Evolutionary conservation across 371 early-diverging fungal genomes (phyloP).

Genomic region (Mucor mucedo): DNA sequence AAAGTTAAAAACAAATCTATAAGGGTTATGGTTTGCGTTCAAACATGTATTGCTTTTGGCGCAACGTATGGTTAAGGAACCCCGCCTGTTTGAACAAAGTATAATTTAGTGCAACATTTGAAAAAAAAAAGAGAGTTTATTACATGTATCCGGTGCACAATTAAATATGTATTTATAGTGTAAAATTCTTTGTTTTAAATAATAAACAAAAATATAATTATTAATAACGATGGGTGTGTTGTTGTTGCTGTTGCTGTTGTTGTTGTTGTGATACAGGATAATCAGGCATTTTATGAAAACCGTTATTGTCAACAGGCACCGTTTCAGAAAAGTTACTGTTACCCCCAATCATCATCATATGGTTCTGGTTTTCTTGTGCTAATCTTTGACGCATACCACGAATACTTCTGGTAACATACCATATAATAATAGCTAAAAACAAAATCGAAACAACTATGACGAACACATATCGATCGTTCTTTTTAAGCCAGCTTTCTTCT

Average conservation of each 20-base stretch:
- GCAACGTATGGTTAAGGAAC: no score
- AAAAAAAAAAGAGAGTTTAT: no score
- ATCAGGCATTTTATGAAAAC: conserved; percentile 30
- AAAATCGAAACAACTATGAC: conserved; percentile 27
- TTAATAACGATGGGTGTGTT: conserved; percentile 30
- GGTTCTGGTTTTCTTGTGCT: conserved; percentile 25
- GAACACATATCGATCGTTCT: conserved; percentile 28
- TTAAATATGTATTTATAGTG: no score
- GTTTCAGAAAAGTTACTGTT: conserved; percentile 21
- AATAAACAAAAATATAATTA: no score
- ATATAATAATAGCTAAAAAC: conserved; percentile 25
- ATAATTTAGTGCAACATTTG: no score
- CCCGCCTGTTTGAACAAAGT: no score
- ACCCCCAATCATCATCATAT: conserved; percentile 33
- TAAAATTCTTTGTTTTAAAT: no score
- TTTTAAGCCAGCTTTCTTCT: conserved; percentile 29
- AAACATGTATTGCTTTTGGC: no score
- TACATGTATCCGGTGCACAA: no score
- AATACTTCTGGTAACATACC: conserved; percentile 33
- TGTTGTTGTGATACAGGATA: conserved; percentile 11
- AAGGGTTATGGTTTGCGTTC: no score
- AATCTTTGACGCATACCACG: conserved; percentile 32
- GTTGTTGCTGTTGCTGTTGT: conserved; percentile 15
- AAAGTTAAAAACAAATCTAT: no score
- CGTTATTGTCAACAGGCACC: conserved; percentile 20